Conservation (phyloP, 768 basidiomycete species). For the Auriculariales sp. region DNA sequence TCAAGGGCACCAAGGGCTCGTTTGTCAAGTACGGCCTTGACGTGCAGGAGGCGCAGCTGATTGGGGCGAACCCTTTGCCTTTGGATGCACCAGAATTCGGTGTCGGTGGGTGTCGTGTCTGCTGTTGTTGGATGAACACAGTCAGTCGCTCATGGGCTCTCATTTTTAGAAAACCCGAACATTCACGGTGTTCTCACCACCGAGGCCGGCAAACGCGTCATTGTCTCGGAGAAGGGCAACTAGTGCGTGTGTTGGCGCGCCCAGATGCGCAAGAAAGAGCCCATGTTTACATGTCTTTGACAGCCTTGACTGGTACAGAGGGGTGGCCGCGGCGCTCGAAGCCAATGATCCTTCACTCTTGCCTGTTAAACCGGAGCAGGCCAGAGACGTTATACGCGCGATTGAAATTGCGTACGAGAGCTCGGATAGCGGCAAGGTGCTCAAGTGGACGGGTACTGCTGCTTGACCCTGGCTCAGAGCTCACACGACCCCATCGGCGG, state of each 20-base stretch:
- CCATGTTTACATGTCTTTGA: no score
- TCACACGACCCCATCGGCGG: no score
- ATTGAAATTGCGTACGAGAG: background rate
- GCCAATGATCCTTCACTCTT: background rate
- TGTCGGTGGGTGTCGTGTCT: background rate
- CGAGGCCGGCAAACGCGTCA: background rate
- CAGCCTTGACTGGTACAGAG: background rate
- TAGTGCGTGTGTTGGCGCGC: background rate
- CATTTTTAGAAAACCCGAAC: background rate
- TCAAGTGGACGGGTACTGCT: no score
- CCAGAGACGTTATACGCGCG: background rate
- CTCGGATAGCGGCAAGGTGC: background rate
- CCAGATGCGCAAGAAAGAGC: no score
- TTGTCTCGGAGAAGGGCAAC: background rate
- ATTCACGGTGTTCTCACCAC: background rate
- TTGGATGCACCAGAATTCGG: background rate
- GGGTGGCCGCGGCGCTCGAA: background rate
- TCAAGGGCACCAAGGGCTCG: slow-evolving; percentile 44
- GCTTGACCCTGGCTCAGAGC: no score
- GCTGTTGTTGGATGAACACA: background rate
- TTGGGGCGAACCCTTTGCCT: slow-evolving; percentile 13
- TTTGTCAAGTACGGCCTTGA: slow-evolving; percentile 68
- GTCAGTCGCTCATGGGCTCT: background rate
- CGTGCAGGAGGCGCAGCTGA: slow-evolving; percentile 66
- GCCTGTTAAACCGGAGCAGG: background rate